phyloP scores from a whole-genome alignment of 2,329 filamentous ascomycete genomes.

The Capronia epimyces region DNA sequence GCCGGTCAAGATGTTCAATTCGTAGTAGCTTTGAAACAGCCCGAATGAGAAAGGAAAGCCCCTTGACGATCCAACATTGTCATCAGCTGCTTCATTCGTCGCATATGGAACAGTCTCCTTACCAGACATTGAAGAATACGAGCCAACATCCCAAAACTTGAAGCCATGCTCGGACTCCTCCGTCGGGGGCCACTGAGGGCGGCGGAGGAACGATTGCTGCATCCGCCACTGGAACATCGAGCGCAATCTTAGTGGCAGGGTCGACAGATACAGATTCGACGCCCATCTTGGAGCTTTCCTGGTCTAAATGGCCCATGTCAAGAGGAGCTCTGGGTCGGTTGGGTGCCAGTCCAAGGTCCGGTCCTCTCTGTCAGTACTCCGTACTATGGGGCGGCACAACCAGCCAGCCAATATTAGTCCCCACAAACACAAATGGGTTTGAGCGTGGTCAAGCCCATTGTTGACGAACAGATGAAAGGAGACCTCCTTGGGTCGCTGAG shows the following conservation, averaged over 20 bases:
- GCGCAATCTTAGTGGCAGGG: not conserved
- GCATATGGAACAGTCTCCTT: conserved; percentile 60
- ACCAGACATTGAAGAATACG: conserved; percentile 67
- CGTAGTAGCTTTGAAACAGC: conserved; percentile 73
- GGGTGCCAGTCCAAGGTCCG: not conserved
- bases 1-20: conserved; percentile 63
- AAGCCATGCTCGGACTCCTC: conserved; percentile 70
- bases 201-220: conserved; percentile 10
- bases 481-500: not conserved
- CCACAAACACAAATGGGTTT: too few species aligned
- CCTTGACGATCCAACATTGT: conserved; percentile 8
- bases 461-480: not conserved
- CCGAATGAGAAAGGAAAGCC: conserved; percentile 41
- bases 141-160: conserved; percentile 80
- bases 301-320: conserved; percentile 8
- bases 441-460: too few species aligned
- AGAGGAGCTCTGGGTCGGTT: not conserved
- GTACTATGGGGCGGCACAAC: too few species aligned
- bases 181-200: conserved; percentile 55
- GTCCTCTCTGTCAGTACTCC: not conserved
- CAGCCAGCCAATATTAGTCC: too few species aligned
- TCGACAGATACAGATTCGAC: conserved; percentile 10
- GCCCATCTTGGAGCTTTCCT: conserved; percentile 9
- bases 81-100: not conserved
- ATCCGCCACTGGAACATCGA: conserved; percentile 11